Evolutionary conservation across 2,329 filamentous ascomycete species (phyloP), one percentile per base, ranked within the genome.

Genomic region (Lachnellula occidentalis): DNA sequence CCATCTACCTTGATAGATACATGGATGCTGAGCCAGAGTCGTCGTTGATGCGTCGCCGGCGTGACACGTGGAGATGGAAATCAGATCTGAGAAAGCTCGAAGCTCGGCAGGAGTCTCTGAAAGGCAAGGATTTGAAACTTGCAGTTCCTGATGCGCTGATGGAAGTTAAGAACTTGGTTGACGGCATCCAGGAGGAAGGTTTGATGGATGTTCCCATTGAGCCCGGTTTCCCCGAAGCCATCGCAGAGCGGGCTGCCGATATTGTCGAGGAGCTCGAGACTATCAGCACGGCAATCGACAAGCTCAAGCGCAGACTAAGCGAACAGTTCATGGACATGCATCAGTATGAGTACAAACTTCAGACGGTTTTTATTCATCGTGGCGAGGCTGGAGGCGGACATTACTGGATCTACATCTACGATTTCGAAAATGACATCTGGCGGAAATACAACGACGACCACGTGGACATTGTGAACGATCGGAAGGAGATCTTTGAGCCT

Each of bases 321-420:
- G 61, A 72, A 3, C 78, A 87, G 50, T 92, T 91, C 65, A 76
- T 76, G 3, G 78, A 81, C 50, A 79, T 86, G 65, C 78, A 79
- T 43, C 75, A 82, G 24, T 75, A 89, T 46, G 81, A 86, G 11
- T 99, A 97, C 69, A 83, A 83, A 14, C 80, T 99, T 4, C 92
- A 96, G 63, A 90, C 92, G 0, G 88, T 96, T 34, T 95, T 99
- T 66, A 92, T 96, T 64, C 94, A 99, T 69, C 85, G 87, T 19
- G 89, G 89, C 34, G 78, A 62, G 27, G 78, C 86, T 41, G 80
- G 78, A 45, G 86, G 86, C 45, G 94, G 94, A 0, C 94, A 99
- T 71, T 99, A 97, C 73, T 96, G 90, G 86, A 90, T 96, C 45
- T 62, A 61, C 45, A 95, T 97, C 60, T 88, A 85, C 66, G 94